phyloP scores from a whole-genome alignment of 495 filamentous ascomycete species.

The Neurospora sp. region DNA sequence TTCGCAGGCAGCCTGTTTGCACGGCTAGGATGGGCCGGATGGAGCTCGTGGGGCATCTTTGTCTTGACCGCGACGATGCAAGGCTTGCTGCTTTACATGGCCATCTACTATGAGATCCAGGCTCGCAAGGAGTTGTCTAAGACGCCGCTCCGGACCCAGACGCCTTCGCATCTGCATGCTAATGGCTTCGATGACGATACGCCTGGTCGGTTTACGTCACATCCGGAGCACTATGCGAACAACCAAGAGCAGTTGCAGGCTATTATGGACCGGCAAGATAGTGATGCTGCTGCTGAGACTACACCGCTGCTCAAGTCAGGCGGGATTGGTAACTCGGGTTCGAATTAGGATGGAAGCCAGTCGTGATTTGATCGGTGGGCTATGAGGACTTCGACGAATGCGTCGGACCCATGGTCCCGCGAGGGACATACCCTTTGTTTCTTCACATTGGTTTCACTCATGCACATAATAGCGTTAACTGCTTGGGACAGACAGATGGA shows the following conservation, averaged over 20 bases:
- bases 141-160: conserved; percentile 5
- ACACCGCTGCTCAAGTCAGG: conserved; percentile 32
- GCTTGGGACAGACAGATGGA: background rate
- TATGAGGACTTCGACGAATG: background rate
- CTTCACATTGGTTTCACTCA: background rate
- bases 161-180: conserved; percentile 16
- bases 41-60: conserved; percentile 92
- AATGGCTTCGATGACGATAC: conserved; percentile 22
- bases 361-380: background rate
- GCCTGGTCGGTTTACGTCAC: conserved; percentile 29
- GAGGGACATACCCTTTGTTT: background rate
- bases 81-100: conserved; percentile 71
- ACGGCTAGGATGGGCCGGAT: conserved; percentile 70
- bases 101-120: conserved; percentile 60
- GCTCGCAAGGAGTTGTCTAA: conserved; percentile 7
- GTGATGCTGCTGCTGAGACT: conserved; percentile 31
- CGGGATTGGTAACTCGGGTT: conserved; percentile 22
- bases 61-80: conserved; percentile 80
- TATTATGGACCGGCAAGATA: conserved; percentile 31
- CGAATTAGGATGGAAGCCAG: conserved; percentile 10
- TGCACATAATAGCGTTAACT: background rate
- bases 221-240: conserved; percentile 29
- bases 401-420: background rate
- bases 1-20: conserved; percentile 79
- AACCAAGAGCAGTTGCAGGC: conserved; percentile 31